phyloP scores from a whole-genome alignment of 2,329 filamentous ascomycete genomes.

The Monilinia vaccinii-corymbosi region DNA sequence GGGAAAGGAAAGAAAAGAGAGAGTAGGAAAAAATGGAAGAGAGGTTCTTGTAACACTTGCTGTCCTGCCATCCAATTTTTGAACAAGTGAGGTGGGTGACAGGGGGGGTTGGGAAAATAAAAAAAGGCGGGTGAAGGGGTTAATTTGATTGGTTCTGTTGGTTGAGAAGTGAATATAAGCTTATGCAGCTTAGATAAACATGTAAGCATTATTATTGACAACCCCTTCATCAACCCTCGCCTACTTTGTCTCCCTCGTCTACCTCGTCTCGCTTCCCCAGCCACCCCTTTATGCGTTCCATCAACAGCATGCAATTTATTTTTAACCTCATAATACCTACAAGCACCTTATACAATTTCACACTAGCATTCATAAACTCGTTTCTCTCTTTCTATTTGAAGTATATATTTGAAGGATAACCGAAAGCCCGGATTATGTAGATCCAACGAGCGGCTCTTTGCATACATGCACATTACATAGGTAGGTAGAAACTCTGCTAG shows the following conservation, averaged over 20 bases:
- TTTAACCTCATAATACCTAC: too few species aligned
- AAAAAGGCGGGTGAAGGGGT: slow-evolving; percentile 4
- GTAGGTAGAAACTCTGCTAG: not conserved
- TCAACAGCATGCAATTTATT: too few species aligned
- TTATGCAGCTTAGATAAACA: not conserved
- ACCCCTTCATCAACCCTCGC: too few species aligned
- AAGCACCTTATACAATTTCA: too few species aligned
- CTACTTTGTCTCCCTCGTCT: not conserved
- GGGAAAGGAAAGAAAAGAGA: not conserved
- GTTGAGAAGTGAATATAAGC: not conserved
- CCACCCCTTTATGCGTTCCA: not conserved
- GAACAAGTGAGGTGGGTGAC: not conserved
- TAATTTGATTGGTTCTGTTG: not conserved
- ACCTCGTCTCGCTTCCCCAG: not conserved
- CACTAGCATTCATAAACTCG: not conserved
- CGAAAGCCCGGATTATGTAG: not conserved
- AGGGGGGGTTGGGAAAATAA: not conserved
- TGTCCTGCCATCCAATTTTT: slow-evolving; percentile 18
- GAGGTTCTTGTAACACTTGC: slow-evolving; percentile 10
- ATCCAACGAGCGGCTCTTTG: not conserved
- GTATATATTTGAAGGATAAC: not conserved
- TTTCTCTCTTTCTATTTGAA: not conserved
- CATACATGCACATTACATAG: not conserved
- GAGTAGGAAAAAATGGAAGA: not conserved
- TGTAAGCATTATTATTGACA: too few species aligned